Conservation (phyloP, 1,139 yeast genomes). For the Yamadazyma dendronema region DNA sequence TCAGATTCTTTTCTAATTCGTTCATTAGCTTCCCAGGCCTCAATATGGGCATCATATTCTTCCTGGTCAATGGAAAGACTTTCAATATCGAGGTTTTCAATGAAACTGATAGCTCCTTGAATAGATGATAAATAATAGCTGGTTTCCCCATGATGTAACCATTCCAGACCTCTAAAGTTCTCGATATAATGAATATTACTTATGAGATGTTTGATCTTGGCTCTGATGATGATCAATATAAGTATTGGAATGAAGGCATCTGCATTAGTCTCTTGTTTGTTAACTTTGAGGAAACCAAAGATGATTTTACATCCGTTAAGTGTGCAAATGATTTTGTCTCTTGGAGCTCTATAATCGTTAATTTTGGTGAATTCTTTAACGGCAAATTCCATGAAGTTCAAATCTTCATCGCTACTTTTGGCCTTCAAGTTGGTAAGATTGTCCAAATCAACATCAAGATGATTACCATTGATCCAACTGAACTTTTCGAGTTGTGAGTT, state of each 20-base stretch:
- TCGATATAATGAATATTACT: constrained; percentile 86
- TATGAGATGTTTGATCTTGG: constrained; percentile 58
- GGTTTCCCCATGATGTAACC: constrained; percentile 76
- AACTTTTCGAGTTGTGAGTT: constrained; percentile 59
- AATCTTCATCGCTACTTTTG: constrained; percentile 25
- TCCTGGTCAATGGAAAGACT: constrained; percentile 62
- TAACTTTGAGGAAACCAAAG: constrained; percentile 77
- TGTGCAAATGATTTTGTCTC: constrained; percentile 90
- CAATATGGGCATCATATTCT: constrained; percentile 52
- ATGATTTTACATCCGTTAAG: constrained; percentile 90
- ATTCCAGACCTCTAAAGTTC: constrained; percentile 71
- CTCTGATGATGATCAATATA: constrained; percentile 73
- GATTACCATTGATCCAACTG: constrained; percentile 75
- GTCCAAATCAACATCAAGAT: constrained; percentile 68
- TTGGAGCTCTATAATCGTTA: constrained; percentile 83
- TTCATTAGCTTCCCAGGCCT: constrained; percentile 48
- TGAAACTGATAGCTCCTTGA: constrained; percentile 80
- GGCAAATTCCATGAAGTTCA: constrained; percentile 68
- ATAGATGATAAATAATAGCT: constrained; percentile 85
- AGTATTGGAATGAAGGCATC: constrained; percentile 88
- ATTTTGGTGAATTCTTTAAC: constrained; percentile 71
- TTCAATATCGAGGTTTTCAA: constrained; percentile 56
- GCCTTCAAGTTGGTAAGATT: constrained; percentile 20
- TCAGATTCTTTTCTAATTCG: constrained; percentile 17
- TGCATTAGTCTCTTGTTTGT: constrained; percentile 75